These are phyloP conservation scores for Tolypocladium ovalisporum DNA, from an alignment of 2,329 filamentous ascomycete species.

Conservation along the genomic window DNA sequence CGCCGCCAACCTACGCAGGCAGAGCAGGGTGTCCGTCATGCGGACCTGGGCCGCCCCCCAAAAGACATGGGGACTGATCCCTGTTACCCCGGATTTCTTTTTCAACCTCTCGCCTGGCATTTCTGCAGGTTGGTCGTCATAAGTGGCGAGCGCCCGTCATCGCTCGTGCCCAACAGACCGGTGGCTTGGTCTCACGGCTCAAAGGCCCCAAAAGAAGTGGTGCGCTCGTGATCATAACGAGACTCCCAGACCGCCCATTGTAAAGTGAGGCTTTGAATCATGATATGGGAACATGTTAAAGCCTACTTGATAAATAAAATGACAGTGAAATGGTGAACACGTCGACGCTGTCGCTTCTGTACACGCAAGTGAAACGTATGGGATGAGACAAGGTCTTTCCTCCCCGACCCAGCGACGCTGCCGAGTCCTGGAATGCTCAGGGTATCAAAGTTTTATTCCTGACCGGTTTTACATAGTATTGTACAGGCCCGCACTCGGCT, in stretches of 20 bases:
- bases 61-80: not conserved
- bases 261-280: too few relatives aligned
- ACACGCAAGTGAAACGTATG: not conserved
- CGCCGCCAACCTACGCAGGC: not conserved
- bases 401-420: not conserved
- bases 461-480: not conserved
- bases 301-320: too few relatives aligned
- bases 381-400: not conserved
- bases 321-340: too few relatives aligned
- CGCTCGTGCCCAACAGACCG: not conserved
- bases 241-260: not conserved
- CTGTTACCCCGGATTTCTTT: constrained; percentile 1
- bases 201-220: not conserved
- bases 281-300: too few relatives aligned
- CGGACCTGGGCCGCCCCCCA: not conserved
- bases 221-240: not conserved
- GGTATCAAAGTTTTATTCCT: not conserved
- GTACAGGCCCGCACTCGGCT: not conserved
- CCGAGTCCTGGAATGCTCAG: not conserved
- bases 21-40: not conserved
- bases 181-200: not conserved
- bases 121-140: not conserved
- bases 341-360: not conserved
- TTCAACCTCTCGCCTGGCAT: not conserved
- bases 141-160: not conserved